These are phyloP conservation scores for Candida glucosophila DNA, from an alignment of 1,139 yeast genomes.

Conservation along the genomic window DNA sequence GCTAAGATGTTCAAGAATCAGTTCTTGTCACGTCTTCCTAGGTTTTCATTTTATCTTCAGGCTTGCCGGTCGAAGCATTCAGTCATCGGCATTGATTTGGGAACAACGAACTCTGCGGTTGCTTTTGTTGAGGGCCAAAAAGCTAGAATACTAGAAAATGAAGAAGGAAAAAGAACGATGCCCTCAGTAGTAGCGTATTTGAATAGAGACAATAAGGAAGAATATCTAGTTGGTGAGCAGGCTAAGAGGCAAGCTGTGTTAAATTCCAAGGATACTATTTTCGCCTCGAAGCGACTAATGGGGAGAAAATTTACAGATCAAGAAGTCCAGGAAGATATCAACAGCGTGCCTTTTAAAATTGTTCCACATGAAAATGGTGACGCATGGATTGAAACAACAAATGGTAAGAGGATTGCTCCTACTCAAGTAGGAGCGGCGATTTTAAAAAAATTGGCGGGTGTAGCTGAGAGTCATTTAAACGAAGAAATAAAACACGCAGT, in stretches of 20 bases:
- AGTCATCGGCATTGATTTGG: constrained; percentile 71
- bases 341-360: constrained; percentile 80
- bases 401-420: constrained; percentile 83
- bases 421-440: constrained; percentile 97
- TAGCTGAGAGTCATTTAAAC: constrained; percentile 88
- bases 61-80: constrained; percentile 12
- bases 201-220: constrained; percentile 73
- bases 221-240: constrained; percentile 90
- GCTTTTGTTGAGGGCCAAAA: constrained; percentile 49
- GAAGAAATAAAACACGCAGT: constrained; percentile 62
- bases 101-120: constrained; percentile 78
- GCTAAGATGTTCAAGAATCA: too few relatives aligned
- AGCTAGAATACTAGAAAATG: constrained; percentile 56
- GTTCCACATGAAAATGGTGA: constrained; percentile 95
- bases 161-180: constrained; percentile 97
- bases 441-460: constrained; percentile 93
- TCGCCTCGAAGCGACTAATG: constrained; percentile 95
- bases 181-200: constrained; percentile 98
- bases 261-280: constrained; percentile 95
- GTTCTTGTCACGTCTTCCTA: too few relatives aligned
- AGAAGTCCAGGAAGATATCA: constrained; percentile 57
- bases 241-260: constrained; percentile 99
- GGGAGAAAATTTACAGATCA: constrained; percentile 57
- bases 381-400: constrained; percentile 98
- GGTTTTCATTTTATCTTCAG: too few relatives aligned